Evolutionary conservation across 495 filamentous ascomycete genomes (phyloP), one percentile per base, ranked within the genome.

Genomic region (Letharia columbiana): DNA sequence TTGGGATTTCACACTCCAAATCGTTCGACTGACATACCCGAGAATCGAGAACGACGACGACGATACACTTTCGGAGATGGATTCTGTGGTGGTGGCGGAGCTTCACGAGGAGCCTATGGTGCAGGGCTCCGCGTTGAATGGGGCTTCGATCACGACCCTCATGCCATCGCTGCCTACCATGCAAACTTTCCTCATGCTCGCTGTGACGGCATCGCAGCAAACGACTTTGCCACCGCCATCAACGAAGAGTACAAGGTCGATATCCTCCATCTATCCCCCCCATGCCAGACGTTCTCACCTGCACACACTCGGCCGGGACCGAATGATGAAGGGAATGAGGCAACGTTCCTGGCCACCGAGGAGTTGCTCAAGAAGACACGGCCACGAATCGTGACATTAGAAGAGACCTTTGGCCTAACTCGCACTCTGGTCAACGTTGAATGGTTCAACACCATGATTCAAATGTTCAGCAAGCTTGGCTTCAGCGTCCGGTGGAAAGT

Each of bases 221-320:
- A 81, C 45, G 71, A 84, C 12, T 83, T 91, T 71, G 3, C 78
- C 62, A 28, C 70, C 64, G 20, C 70, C 67, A 63, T 65, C 61
- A 23, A 67, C 52, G 41, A 71, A 3, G 63, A 75, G 61, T 61
- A 77, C 18, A 73, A 72, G 23, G 82, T 91, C 0, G 91, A 96
- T 69, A 75, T 95, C 20, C 77, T 89, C 3, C 92, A 98, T 63
- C 73, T 93, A 0, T 94, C 90, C 0, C 90, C 91, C 0, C 92
- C 92, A 0, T 98, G 93, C 60, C 90, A 94, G 66, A 83, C 83
- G 2, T 96, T 87, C 75, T 94, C 89, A 0, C 85, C 86, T 0
- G 88, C 88, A 0, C 89, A 96, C 63, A 92, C 89, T 0, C 74
- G 81, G 4, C 68, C 77, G 0, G 83, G 84, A 0, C 75, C 78